phyloP scores from a whole-genome alignment of 2,329 filamentous ascomycete genomes.

The Hypoxylon sp. region DNA sequence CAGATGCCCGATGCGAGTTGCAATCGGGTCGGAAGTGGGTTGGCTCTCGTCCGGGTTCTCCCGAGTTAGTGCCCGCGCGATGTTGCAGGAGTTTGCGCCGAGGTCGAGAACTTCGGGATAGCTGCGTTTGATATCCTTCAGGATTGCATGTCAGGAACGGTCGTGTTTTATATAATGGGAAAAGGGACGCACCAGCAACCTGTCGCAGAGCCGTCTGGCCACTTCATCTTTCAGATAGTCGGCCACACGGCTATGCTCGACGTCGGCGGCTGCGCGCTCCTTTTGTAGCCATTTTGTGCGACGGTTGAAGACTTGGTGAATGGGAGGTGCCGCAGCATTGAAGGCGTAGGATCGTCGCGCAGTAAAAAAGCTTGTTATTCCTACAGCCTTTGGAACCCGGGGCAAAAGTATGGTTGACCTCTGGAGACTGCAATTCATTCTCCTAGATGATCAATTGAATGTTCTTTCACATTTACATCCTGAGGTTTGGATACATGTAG shows the following conservation, averaged over 20 bases:
- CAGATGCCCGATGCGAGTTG: constrained; percentile 79
- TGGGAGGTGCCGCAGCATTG: constrained; percentile 81
- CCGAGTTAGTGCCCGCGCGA: constrained; percentile 84
- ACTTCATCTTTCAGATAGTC: constrained; percentile 97
- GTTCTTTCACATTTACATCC: constrained; percentile 50
- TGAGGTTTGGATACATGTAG: constrained; percentile 26
- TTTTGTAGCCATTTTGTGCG: constrained; percentile 91
- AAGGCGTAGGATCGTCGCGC: constrained; percentile 78
- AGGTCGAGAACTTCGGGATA: constrained; percentile 91
- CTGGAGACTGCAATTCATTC: constrained; percentile 52
- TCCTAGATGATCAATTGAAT: constrained; percentile 44
- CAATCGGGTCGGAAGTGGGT: constrained; percentile 75
- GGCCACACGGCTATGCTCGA: constrained; percentile 80
- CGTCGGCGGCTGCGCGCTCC: constrained; percentile 82
- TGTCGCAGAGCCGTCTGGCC: constrained; percentile 84
- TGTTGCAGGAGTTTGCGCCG: constrained; percentile 95
- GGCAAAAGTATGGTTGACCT: constrained; percentile 42
- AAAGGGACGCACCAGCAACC: constrained; percentile 73
- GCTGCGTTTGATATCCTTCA: constrained; percentile 84
- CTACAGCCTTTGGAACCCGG: constrained; percentile 29
- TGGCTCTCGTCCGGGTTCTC: constrained; percentile 75
- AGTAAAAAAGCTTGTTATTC: constrained; percentile 25
- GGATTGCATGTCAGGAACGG: constrained; percentile 16
- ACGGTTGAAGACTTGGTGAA: constrained; percentile 92
- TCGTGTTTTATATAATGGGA: constrained; percentile 4